Evolutionary conservation across 495 filamentous ascomycete genomes (phyloP).

Genomic region (Trichocladium uniseriatum): DNA sequence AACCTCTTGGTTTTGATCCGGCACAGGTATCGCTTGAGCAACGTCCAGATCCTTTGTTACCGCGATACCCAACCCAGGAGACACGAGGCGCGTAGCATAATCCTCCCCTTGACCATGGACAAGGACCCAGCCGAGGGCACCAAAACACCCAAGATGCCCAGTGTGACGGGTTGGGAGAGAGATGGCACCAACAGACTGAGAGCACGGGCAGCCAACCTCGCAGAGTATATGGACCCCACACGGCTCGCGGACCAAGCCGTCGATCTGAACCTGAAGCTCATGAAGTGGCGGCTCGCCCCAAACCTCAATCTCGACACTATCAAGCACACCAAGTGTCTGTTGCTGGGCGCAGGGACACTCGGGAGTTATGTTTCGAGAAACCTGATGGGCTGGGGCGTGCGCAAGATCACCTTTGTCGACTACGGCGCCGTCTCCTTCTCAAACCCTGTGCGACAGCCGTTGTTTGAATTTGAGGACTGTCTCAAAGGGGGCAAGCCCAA

Average conservation of each 20-base stretch:
- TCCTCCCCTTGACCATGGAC: slow-evolving; percentile 58
- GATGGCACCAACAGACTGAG: slow-evolving; percentile 64
- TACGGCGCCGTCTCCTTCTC: slow-evolving; percentile 91
- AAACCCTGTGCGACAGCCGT: slow-evolving; percentile 91
- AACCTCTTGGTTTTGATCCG: slow-evolving; percentile 83
- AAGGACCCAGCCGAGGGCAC: slow-evolving; percentile 29
- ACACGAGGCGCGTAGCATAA: slow-evolving; percentile 69
- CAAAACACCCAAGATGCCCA: slow-evolving; percentile 52
- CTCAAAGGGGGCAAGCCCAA: slow-evolving; percentile 77
- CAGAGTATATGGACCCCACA: slow-evolving; percentile 82
- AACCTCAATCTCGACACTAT: slow-evolving; percentile 78
- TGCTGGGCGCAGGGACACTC: slow-evolving; percentile 91
- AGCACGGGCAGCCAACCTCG: slow-evolving; percentile 67
- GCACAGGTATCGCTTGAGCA: slow-evolving; percentile 65
- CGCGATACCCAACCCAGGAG: slow-evolving; percentile 67
- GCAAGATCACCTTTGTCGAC: slow-evolving; percentile 92
- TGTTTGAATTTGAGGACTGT: slow-evolving; percentile 86
- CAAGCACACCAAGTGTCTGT: slow-evolving; percentile 81
- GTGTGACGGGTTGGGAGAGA: slow-evolving; percentile 91
- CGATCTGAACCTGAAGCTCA: slow-evolving; percentile 92
- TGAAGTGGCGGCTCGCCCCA: slow-evolving; percentile 96
- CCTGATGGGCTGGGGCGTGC: slow-evolving; percentile 93
- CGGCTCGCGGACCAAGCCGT: slow-evolving; percentile 90
- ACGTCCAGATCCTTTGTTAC: slow-evolving; percentile 83
- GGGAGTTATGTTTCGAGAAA: slow-evolving; percentile 88